Percentiles rank a stretch among this genome's conserved stretches.
Evolutionary conservation across 495 filamentous ascomycete species (phyloP).

Genomic region (Aspergillus asperescens): DNA sequence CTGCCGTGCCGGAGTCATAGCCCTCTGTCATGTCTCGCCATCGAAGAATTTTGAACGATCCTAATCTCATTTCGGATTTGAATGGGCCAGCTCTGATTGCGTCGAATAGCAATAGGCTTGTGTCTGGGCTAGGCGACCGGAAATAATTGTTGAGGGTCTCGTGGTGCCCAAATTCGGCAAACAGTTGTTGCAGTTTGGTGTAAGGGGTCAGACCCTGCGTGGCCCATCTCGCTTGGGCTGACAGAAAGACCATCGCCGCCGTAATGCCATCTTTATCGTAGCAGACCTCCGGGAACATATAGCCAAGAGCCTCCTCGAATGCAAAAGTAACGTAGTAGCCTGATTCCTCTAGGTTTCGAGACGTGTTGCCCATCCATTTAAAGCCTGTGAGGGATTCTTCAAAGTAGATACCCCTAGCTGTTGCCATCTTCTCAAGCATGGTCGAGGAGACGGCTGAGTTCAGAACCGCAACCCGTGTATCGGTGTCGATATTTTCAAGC

Average conservation of each 20-base stretch:
- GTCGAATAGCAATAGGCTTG: conserved; percentile 51
- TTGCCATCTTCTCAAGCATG: conserved; percentile 59
- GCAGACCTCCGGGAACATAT: conserved; percentile 64
- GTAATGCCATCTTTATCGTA: conserved; percentile 69
- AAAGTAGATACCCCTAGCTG: conserved; percentile 50
- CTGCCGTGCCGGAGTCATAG: conserved; percentile 53
- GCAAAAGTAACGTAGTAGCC: conserved; percentile 55
- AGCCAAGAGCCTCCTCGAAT: conserved; percentile 70
- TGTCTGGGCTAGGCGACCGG: conserved; percentile 50
- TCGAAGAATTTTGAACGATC: conserved; percentile 46
- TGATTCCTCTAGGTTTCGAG: conserved; percentile 36
- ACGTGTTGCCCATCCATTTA: conserved; percentile 62
- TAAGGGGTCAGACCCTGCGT: conserved; percentile 52
- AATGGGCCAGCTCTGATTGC: conserved; percentile 47
- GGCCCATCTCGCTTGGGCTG: conserved; percentile 51
- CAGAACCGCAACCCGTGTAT: conserved; percentile 48
- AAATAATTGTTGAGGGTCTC: conserved; percentile 66
- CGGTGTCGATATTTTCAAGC: conserved; percentile 23
- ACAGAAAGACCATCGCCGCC: conserved; percentile 60
- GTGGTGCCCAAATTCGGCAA: conserved; percentile 58
- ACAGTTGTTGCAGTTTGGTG: conserved; percentile 56
- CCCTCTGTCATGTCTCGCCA: conserved; percentile 68
- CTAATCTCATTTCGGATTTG: conserved; percentile 41
- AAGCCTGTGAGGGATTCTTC: conserved; percentile 68
- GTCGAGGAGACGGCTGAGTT: conserved; percentile 61